Conservation (phyloP, 2,329 filamentous ascomycete species). For the Phialemonium atrogriseum region DNA sequence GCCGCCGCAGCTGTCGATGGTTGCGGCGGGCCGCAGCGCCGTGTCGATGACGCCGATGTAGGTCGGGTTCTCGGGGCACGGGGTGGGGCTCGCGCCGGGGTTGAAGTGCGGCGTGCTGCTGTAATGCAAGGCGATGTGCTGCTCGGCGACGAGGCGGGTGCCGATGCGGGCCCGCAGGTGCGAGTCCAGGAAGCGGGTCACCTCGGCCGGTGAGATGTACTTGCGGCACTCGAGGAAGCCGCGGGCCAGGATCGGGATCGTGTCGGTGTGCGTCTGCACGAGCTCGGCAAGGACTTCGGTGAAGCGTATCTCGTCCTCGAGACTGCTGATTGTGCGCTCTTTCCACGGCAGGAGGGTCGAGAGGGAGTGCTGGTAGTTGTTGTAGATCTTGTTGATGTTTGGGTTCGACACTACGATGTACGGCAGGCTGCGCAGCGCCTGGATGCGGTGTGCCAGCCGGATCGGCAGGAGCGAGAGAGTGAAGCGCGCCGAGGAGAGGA, state of each 20-base stretch:
- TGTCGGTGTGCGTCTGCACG: conserved; percentile 91
- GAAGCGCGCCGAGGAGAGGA: conserved; percentile 90
- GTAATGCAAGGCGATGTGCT: conserved; percentile 86
- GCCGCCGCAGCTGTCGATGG: conserved; percentile 75
- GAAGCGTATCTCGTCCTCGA: conserved; percentile 85
- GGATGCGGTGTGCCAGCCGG: conserved; percentile 86
- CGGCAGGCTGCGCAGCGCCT: conserved; percentile 84
- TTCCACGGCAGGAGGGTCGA: conserved; percentile 83
- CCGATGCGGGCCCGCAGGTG: conserved; percentile 91
- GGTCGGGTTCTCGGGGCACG: conserved; percentile 44
- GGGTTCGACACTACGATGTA: conserved; percentile 99
- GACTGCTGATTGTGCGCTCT: conserved; percentile 57
- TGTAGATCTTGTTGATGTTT: conserved; percentile 88
- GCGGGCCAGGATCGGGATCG: conserved; percentile 83
- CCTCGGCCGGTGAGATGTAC: conserved; percentile 74
- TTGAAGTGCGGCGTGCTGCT: conserved; percentile 62
- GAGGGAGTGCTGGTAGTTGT: conserved; percentile 90
- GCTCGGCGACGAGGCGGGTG: conserved; percentile 87
- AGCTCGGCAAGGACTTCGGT: conserved; percentile 89
- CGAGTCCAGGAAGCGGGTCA: conserved; percentile 88
- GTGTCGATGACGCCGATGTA: conserved; percentile 97
- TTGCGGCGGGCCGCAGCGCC: conserved; percentile 68
- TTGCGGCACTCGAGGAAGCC: conserved; percentile 90
- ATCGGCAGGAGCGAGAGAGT: conserved; percentile 87
- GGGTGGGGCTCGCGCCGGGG: conserved; percentile 38